These are phyloP conservation scores for Sicyos baderoa DNA, from an alignment of 306 rosid genomes.

Conservation along the genomic window DNA sequence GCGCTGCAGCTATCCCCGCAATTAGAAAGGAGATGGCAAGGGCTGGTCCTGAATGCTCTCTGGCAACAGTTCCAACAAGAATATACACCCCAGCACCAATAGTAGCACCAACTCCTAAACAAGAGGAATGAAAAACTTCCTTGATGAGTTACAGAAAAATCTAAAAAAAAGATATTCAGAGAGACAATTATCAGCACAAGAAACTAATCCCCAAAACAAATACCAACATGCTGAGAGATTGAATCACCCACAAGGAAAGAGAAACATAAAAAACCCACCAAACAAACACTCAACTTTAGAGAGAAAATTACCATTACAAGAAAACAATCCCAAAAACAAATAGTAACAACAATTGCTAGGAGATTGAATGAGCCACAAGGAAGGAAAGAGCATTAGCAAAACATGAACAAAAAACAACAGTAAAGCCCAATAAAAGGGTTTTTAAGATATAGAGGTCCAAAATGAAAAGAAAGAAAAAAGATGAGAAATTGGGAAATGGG, in stretches of 20 bases:
- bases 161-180: not conserved
- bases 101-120: constrained; percentile 84
- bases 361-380: constrained; percentile 5
- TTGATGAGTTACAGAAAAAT: not conserved
- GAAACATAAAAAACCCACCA: too few species aligned
- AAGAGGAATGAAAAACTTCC: constrained; percentile 8
- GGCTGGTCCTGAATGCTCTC: constrained; percentile 88
- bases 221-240: not conserved
- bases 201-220: not conserved
- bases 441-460: not conserved
- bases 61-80: constrained; percentile 91
- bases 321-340: not conserved
- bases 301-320: too few species aligned
- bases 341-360: not conserved
- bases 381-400: not conserved
- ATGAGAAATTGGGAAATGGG: not conserved
- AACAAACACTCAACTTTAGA: too few species aligned
- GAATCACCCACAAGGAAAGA: not conserved
- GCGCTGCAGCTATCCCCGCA: constrained; percentile 88
- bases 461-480: not conserved
- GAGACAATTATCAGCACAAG: not conserved
- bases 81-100: constrained; percentile 97
- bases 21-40: constrained; percentile 66
- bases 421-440: not conserved
- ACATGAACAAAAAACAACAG: not conserved